Conservation (phyloP, 768 basidiomycete species). For the Kondoa subrosea region DNA sequence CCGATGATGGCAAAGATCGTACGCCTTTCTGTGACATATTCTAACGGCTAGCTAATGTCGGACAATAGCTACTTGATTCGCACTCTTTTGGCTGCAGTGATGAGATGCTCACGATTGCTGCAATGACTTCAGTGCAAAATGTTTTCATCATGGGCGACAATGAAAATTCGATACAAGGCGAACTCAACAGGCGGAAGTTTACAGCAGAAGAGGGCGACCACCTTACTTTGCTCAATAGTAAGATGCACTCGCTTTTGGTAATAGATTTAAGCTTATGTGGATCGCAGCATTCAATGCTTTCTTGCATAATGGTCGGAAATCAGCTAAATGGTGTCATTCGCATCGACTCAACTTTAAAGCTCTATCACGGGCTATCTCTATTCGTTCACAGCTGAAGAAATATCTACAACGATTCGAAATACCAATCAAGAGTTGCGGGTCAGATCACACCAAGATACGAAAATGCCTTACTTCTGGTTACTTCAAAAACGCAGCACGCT, state of each 20-base stretch:
- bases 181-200: slow-evolving; percentile 85
- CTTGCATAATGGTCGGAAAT: slow-evolving; percentile 49
- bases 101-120: slow-evolving; percentile 86
- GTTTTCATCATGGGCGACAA: slow-evolving; percentile 79
- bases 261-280: too few relatives aligned
- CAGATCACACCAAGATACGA: slow-evolving; percentile 59
- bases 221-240: slow-evolving; percentile 83
- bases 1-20: slow-evolving; percentile 90
- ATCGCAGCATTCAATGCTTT: slow-evolving; percentile 95
- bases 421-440: slow-evolving; percentile 57
- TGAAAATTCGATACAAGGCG: slow-evolving; percentile 64
- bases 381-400: slow-evolving; percentile 83
- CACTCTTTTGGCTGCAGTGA: slow-evolving; percentile 77
- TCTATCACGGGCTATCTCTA: slow-evolving; percentile 81
- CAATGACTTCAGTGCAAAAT: slow-evolving; percentile 86
- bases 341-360: slow-evolving; percentile 88
- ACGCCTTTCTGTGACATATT: slow-evolving; percentile 26
- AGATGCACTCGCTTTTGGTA: too few relatives aligned
- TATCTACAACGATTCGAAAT: slow-evolving; percentile 82
- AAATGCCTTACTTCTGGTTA: slow-evolving; percentile 81
- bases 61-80: slow-evolving; percentile 59
- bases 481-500: slow-evolving; percentile 81
- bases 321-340: slow-evolving; percentile 79
- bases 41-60: not conserved
- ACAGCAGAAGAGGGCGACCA: slow-evolving; percentile 99